Conservation (phyloP, 1,284 basidiomycete genomes). For the Sporisorium iseilematis-ciliati region DNA sequence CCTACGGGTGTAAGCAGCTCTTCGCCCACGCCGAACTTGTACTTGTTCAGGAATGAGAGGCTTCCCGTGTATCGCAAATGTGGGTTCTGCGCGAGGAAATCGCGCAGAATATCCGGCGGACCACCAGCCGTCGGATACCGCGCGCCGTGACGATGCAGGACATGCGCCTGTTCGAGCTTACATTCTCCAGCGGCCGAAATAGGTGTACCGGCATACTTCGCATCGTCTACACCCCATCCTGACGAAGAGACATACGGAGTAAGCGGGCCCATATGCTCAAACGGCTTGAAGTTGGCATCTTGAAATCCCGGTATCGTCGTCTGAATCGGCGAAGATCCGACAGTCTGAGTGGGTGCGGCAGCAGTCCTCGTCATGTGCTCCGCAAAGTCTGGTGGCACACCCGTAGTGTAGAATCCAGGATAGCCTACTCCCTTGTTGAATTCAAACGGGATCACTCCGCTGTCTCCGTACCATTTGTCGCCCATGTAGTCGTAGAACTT, state of each 20-base stretch:
- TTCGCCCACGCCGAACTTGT: conserved; percentile 59
- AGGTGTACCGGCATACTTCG: conserved; percentile 56
- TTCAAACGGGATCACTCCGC: conserved; percentile 36
- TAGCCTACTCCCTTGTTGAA: conserved; percentile 63
- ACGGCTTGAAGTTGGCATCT: conserved; percentile 55
- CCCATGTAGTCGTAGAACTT: conserved; percentile 46
- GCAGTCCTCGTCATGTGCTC: conserved; percentile 60
- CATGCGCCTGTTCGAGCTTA: conserved; percentile 62
- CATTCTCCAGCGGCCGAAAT: conserved; percentile 35
- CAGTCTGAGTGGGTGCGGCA: conserved; percentile 36
- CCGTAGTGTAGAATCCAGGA: conserved; percentile 62
- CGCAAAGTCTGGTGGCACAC: conserved; percentile 56
- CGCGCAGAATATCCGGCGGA: conserved; percentile 33
- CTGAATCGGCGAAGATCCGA: conserved; percentile 60
- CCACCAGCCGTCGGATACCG: conserved; percentile 60
- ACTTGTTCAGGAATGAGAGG: conserved; percentile 60
- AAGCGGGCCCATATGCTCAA: conserved; percentile 67
- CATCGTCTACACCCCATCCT: conserved; percentile 61
- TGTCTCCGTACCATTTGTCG: conserved; percentile 54
- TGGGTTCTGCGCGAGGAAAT: conserved; percentile 36
- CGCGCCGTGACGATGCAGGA: conserved; percentile 66
- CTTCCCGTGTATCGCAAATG: conserved; percentile 48
- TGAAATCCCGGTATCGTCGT: conserved; percentile 57
- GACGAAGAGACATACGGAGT: conserved; percentile 63
- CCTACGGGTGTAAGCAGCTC: conserved; percentile 67